Percentiles rank a stretch among this genome's conserved stretches.
Conservation (phyloP, 83 land plant species). For the Picea mariana region DNA sequence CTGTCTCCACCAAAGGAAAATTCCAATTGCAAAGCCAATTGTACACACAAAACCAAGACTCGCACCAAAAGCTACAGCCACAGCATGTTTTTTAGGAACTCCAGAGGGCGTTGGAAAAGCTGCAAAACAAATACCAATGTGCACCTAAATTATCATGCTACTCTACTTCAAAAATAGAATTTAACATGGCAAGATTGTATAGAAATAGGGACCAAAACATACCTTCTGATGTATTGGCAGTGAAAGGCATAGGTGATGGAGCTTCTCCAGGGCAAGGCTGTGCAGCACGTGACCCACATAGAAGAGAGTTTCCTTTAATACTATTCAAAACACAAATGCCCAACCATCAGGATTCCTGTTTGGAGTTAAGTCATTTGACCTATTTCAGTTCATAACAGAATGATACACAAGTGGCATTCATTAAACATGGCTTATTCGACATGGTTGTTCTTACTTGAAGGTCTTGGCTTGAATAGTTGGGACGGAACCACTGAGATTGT, state of each 20-base stretch:
- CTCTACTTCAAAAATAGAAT: background rate
- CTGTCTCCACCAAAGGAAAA: conserved; percentile 12
- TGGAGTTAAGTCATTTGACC: background rate
- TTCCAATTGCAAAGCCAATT: conserved; percentile 28
- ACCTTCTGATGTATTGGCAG: conserved; percentile 39
- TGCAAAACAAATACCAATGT: conserved; percentile 6
- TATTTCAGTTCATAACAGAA: background rate
- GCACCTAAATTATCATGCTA: background rate
- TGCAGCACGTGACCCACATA: conserved; percentile 45
- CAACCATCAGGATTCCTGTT: conserved; percentile 8
- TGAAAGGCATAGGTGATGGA: conserved; percentile 30
- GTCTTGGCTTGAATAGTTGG: conserved; percentile 46
- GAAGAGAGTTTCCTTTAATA: conserved; percentile 52
- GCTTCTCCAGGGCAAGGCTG: conserved; percentile 34
- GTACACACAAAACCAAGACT: conserved; percentile 34
- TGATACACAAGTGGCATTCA: background rate
- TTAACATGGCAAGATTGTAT: background rate
- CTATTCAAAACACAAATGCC: conserved; percentile 13
- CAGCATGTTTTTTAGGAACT: conserved; percentile 34
- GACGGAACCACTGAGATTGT: conserved; percentile 66
- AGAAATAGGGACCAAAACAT: background rate
- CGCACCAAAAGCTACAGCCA: conserved; percentile 37
- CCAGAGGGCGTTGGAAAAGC: conserved; percentile 20
- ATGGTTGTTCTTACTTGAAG: conserved; percentile 42
- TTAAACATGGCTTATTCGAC: background rate